Evolutionary conservation across 306 rosid genomes (phyloP).

Genomic region (Betula pendula): DNA sequence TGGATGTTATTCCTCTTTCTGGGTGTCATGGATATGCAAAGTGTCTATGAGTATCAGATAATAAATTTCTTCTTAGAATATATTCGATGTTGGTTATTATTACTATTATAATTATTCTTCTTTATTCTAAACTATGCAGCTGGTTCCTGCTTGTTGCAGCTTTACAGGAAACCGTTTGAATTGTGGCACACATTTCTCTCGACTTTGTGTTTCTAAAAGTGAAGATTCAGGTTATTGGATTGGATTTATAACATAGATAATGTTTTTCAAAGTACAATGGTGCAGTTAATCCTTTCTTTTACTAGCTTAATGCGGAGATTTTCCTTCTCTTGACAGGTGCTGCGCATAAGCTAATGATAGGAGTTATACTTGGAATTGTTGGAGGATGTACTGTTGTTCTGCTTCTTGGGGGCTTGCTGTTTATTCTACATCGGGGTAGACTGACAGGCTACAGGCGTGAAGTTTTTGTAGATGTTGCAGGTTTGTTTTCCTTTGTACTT

Average conservation of each 20-base stretch:
- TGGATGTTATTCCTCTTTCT: background rate
- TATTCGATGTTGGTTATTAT: background rate
- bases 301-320: constrained; percentile 29
- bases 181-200: constrained; percentile 60
- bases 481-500: constrained; percentile 48
- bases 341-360: constrained; percentile 55
- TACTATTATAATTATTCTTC: background rate
- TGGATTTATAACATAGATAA: constrained; percentile 11
- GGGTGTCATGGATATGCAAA: background rate
- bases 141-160: constrained; percentile 53
- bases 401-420: constrained; percentile 53
- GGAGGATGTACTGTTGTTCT: constrained; percentile 53
- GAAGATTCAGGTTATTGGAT: constrained; percentile 60
- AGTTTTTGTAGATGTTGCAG: constrained; percentile 91
- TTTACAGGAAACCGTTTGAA: constrained; percentile 79
- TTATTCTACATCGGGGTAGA: constrained; percentile 57
- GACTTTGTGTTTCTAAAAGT: constrained; percentile 52
- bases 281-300: constrained; percentile 6
- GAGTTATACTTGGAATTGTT: constrained; percentile 69
- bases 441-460: constrained; percentile 72
- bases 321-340: constrained; percentile 48
- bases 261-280: constrained; percentile 2
- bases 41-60: background rate
- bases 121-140: background rate
- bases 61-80: background rate